These are phyloP conservation scores for Wickerhamomyces bisporus DNA, from an alignment of 805 yeast genomes.

Conservation along the genomic window DNA sequence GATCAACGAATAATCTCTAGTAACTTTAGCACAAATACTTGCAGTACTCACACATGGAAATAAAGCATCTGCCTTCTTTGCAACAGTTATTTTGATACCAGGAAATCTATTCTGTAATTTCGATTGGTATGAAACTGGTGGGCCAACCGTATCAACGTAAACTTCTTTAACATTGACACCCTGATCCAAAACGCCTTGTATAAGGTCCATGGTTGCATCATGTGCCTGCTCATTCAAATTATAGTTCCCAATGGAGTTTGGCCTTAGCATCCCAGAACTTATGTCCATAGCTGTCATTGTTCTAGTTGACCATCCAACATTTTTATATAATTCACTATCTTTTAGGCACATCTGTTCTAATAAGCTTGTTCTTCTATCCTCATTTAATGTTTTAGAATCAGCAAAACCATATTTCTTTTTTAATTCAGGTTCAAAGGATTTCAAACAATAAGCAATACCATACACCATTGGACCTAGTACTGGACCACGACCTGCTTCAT, in stretches of 20 bases:
- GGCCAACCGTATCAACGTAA: slow-evolving; percentile 95
- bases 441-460: slow-evolving; percentile 74
- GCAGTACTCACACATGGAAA: slow-evolving; percentile 94
- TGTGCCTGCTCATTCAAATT: slow-evolving; percentile 96
- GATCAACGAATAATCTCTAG: slow-evolving; percentile 66
- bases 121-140: slow-evolving; percentile 77
- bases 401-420: slow-evolving; percentile 75
- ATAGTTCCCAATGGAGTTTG: slow-evolving; percentile 39
- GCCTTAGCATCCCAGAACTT: slow-evolving; percentile 79
- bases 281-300: slow-evolving; percentile 85
- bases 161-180: slow-evolving; percentile 67
- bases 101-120: slow-evolving; percentile 74
- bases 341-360: slow-evolving; percentile 51
- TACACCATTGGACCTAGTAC: slow-evolving; percentile 98
- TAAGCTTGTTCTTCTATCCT: slow-evolving; percentile 57
- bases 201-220: slow-evolving; percentile 81
- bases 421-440: slow-evolving; percentile 39
- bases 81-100: slow-evolving; percentile 63
- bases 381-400: slow-evolving; percentile 86
- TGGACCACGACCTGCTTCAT: slow-evolving; percentile 99
- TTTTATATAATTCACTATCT: slow-evolving; percentile 38
- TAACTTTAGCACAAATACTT: slow-evolving; percentile 92
- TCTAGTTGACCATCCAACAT: slow-evolving; percentile 86
- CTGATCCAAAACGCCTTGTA: slow-evolving; percentile 53
- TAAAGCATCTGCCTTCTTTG: slow-evolving; percentile 91